phyloP scores from a whole-genome alignment of 305 asterid species.

The Vinca major region DNA sequence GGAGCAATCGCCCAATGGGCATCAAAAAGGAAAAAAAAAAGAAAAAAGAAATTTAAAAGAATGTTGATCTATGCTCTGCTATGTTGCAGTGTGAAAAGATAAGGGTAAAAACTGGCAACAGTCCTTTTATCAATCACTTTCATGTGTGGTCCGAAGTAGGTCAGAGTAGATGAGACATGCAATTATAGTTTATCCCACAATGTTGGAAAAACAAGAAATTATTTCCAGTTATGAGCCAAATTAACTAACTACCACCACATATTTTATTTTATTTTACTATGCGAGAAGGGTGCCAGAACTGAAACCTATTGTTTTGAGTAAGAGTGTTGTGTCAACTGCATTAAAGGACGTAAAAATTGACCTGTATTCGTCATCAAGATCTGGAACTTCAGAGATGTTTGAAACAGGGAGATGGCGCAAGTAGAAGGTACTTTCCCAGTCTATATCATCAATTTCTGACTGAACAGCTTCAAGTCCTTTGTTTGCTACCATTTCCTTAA shows the following conservation, averaged over 20 bases:
- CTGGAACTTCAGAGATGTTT: slow-evolving; percentile 63
- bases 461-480: slow-evolving; percentile 70
- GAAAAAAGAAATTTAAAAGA: too few species aligned
- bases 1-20: too few species aligned
- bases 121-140: background rate
- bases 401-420: slow-evolving; percentile 71
- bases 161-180: slow-evolving; percentile 2
- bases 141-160: slow-evolving; percentile 12
- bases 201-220: slow-evolving; percentile 5
- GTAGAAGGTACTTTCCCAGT: slow-evolving; percentile 93
- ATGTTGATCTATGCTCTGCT: too few species aligned
- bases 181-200: slow-evolving; percentile 6
- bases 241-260: background rate
- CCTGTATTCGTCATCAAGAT: slow-evolving; percentile 76
- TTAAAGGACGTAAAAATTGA: background rate
- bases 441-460: slow-evolving; percentile 56
- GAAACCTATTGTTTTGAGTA: too few species aligned
- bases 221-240: background rate
- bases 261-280: too few species aligned
- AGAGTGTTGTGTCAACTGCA: too few species aligned
- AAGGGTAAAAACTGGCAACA: background rate
- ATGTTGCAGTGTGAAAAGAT: slow-evolving; percentile 1
- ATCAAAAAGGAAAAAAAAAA: too few species aligned
- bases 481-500: slow-evolving; percentile 67
- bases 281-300: too few species aligned